These are phyloP conservation scores for Begonia loranthoides DNA, from an alignment of 306 rosid species.

Conservation along the genomic window DNA sequence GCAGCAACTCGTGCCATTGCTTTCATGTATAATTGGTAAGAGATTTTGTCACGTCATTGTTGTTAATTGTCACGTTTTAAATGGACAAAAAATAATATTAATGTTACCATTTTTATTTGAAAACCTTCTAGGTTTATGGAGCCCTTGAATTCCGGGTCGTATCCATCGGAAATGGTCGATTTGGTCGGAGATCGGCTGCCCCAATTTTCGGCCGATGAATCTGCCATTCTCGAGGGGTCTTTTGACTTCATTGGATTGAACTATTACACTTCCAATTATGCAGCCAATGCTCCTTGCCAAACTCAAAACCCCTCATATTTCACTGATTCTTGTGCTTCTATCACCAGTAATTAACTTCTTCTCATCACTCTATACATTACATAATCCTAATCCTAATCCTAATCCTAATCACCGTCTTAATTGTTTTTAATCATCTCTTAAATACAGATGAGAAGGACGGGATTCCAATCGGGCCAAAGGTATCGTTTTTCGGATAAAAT, in stretches of 20 bases:
- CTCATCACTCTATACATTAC: too few relatives aligned
- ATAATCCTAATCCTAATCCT: too few relatives aligned
- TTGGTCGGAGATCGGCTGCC: slow-evolving; percentile 23
- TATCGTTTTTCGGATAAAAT: background rate
- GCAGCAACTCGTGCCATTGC: slow-evolving; percentile 33
- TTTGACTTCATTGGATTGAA: slow-evolving; percentile 34
- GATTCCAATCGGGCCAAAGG: slow-evolving; percentile 32
- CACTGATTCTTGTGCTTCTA: slow-evolving; percentile 13
- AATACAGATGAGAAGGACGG: slow-evolving; percentile 28
- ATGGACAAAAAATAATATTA: too few relatives aligned
- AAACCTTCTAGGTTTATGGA: slow-evolving; percentile 20
- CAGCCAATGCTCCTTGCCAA: slow-evolving; percentile 16
- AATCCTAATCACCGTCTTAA: too few relatives aligned
- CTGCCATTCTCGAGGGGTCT: slow-evolving; percentile 18
- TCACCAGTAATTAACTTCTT: slow-evolving; percentile 9
- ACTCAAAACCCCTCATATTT: slow-evolving; percentile 1
- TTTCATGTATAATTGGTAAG: slow-evolving; percentile 41
- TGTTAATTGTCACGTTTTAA: too few relatives aligned
- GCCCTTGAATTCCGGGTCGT: slow-evolving; percentile 22
- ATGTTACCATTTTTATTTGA: too few relatives aligned
- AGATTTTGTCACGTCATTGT: background rate
- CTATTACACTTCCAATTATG: slow-evolving; percentile 24
- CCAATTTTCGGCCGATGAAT: slow-evolving; percentile 17
- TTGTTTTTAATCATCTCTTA: too few relatives aligned
- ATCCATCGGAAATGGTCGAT: slow-evolving; percentile 24